Base-by-base conservation (phyloP, 1,284 basidiomycete genomes). In the Ustilago vetiveriae region DNA sequence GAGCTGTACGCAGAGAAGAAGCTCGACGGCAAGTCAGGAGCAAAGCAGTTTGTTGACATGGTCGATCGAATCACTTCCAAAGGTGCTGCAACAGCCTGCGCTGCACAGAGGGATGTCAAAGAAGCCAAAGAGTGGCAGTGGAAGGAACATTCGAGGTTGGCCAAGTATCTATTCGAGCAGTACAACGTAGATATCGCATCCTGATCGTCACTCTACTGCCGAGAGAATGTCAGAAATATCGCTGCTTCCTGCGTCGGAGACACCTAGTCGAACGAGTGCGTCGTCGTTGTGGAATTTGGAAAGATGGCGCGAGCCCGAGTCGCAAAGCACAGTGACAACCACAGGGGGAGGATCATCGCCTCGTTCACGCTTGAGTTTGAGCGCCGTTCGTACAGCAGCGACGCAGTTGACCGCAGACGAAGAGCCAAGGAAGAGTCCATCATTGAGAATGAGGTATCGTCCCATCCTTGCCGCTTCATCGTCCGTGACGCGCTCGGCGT, bases 361-460 rank as follows among this genome's bases (percentile, higher is more conserved):
- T 2, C 63, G 32, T 26, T 68, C 36, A 21, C 54, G 51, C 43
- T 79, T 82, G 8, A 81, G 55, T 35, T 64, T 69, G 2, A 79
- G 41, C 8, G 79, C 79, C 1, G 75, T 79, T 3, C 72, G 47
- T 11, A 97, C 86, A 68, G 90, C 92, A 0, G 94, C 92, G 14
- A 97, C 88, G 29, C 98, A 86, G 80, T 98, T 98, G 79, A 94
- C 96, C 0, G 96, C 95, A 71, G 92, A 94, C 54, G 92, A 96
- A 0, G 93, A 97, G 5, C 96, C 96, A 21, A 99, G 85, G 84
- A 97, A 98, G 10, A 99, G 84, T 0, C 95, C 96, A 72, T 99
- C 96, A 56, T 75, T 72, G 30, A 72, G 48, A 16, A 78, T 75
- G 14, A 81, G 49, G 48, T 64, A 72, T 11, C 80, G 32, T 2